Conservation (phyloP, 192 early-diverging fungal genomes). For the Coemansia sp. region DNA sequence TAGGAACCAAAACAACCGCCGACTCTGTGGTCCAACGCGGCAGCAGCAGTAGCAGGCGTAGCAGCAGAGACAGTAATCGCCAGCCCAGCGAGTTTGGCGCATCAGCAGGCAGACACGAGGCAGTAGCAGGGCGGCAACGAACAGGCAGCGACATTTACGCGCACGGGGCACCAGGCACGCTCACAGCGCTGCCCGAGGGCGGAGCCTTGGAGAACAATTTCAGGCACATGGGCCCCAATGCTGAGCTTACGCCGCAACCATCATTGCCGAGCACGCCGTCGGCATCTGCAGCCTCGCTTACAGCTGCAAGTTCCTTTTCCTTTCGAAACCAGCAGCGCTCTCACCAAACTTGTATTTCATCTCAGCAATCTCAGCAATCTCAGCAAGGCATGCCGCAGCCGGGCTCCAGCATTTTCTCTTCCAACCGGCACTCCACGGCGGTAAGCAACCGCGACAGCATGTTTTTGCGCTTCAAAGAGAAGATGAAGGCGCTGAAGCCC, state of each 20-base stretch:
- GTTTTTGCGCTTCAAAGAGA: slow-evolving; percentile 50
- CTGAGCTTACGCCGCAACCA: slow-evolving; percentile 32
- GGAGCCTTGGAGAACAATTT: slow-evolving; percentile 12
- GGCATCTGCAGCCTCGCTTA: slow-evolving; percentile 39
- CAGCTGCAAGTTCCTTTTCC: slow-evolving; percentile 41
- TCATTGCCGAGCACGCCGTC: slow-evolving; percentile 39
- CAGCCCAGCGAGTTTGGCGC: slow-evolving; percentile 8
- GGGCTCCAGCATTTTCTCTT: slow-evolving; percentile 7
- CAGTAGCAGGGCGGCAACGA: slow-evolving; percentile 10
- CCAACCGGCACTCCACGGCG: slow-evolving; percentile 36
- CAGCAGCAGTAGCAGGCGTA: slow-evolving; percentile 15
- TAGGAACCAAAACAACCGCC: slow-evolving; percentile 15
- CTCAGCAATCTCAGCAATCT: slow-evolving; percentile 12
- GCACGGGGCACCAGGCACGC: slow-evolving; percentile 15
- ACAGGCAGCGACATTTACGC: slow-evolving; percentile 7
- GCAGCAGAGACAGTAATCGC: slow-evolving; percentile 22
- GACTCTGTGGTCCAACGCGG: slow-evolving; percentile 11
- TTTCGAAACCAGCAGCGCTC: slow-evolving; percentile 42
- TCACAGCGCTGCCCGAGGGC: slow-evolving; percentile 25
- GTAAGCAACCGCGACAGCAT: slow-evolving; percentile 46
- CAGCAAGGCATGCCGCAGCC: slow-evolving; percentile 8
- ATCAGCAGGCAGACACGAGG: slow-evolving; percentile 5
- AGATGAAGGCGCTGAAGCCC: slow-evolving; percentile 46
- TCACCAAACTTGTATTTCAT: slow-evolving; percentile 15
- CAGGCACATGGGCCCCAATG: slow-evolving; percentile 17